phyloP scores from a whole-genome alignment of 192 early-diverging fungal species.

The Borealophlyctis nickersoniae region DNA sequence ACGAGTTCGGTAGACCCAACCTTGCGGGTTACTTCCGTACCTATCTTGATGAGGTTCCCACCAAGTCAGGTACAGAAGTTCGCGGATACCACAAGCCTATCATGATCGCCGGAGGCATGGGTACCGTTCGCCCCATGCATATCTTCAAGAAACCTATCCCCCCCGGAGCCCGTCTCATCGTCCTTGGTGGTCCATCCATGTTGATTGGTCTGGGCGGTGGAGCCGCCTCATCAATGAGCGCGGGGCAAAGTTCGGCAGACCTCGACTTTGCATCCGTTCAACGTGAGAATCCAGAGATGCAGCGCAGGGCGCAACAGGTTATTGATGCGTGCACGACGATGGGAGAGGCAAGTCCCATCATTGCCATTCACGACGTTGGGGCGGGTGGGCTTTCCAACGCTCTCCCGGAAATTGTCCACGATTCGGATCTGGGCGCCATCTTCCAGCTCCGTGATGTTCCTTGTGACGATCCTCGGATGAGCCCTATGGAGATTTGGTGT shows the following conservation, averaged over 20 bases:
- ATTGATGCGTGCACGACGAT: constrained; percentile 88
- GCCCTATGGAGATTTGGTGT: constrained; percentile 99
- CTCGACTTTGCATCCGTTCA: constrained; percentile 98
- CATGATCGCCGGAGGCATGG: constrained; percentile 98
- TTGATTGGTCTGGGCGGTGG: constrained; percentile 99
- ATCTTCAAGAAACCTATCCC: constrained; percentile 83
- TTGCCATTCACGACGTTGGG: constrained; percentile 98
- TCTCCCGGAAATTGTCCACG: constrained; percentile 96
- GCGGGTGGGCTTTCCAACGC: constrained; percentile 99
- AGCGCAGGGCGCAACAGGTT: constrained; percentile 95
- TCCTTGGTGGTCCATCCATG: constrained; percentile 96
- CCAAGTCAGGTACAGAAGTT: constrained; percentile 61
- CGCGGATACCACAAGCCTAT: constrained; percentile 99
- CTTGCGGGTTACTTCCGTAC: constrained; percentile 98
- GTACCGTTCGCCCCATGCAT: constrained; percentile 86
- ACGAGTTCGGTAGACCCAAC: constrained; percentile 96
- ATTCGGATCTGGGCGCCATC: constrained; percentile 81
- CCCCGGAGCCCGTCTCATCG: constrained; percentile 75
- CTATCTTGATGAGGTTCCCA: constrained; percentile 50
- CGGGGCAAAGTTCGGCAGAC: constrained; percentile 79
- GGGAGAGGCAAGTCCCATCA: constrained; percentile 77
- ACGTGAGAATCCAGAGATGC: constrained; percentile 99
- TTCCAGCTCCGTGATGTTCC: constrained; percentile 92
- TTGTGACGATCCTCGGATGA: constrained; percentile 86
- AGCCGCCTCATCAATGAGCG: constrained; percentile 93